phyloP scores from a whole-genome alignment of 805 yeast species.

The Peterozyma toletana region DNA sequence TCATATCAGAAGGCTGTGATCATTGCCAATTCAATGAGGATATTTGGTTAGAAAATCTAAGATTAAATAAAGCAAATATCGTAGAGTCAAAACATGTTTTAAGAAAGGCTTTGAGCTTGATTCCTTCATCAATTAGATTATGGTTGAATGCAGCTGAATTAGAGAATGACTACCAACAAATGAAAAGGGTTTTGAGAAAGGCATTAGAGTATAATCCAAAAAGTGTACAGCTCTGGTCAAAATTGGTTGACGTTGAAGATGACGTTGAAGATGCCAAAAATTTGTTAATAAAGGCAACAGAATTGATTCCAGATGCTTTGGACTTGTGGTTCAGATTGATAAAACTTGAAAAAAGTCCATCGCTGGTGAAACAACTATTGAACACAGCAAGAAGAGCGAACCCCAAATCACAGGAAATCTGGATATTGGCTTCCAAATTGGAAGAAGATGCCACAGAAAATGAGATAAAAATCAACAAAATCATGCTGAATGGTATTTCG shows the following conservation, averaged over 20 bases:
- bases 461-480: conserved; percentile 36
- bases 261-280: conserved; percentile 39
- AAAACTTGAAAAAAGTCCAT: conserved; percentile 30
- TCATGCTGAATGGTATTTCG: conserved; percentile 41
- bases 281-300: conserved; percentile 59
- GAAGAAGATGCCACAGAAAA: conserved; percentile 47
- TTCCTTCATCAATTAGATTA: conserved; percentile 48
- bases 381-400: conserved; percentile 54
- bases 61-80: conserved; percentile 39
- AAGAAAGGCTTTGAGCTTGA: conserved; percentile 55
- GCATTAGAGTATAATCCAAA: conserved; percentile 63
- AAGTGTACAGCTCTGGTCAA: conserved; percentile 60
- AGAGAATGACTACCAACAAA: conserved; percentile 49
- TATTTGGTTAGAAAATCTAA: conserved; percentile 76
- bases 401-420: conserved; percentile 41
- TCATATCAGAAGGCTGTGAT: conserved; percentile 71
- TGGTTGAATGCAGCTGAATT: conserved; percentile 71
- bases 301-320: conserved; percentile 50
- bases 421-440: conserved; percentile 64
- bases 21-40: conserved; percentile 60
- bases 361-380: conserved; percentile 46
- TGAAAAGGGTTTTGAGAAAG: conserved; percentile 55
- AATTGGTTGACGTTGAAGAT: conserved; percentile 53
- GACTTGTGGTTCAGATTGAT: conserved; percentile 60
- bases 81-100: conserved; percentile 47